Evolutionary conservation across 495 filamentous ascomycete genomes (phyloP), one percentile per base, ranked within the genome.

Genomic region (Neurospora hispaniola): DNA sequence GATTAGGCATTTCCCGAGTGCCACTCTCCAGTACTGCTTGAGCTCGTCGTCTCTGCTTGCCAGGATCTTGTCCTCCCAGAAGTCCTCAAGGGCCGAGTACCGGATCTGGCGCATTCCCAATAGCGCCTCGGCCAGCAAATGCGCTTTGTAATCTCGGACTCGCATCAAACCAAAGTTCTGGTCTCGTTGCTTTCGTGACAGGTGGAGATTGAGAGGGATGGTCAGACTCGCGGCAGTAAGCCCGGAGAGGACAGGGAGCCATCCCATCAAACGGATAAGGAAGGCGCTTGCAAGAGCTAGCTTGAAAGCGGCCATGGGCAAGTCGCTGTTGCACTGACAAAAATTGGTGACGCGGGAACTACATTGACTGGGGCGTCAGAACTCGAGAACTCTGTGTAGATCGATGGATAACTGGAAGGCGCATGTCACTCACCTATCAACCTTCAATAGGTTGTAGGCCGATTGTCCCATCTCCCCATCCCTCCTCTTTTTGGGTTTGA

Each of bases 51-150:
- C 82, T 72, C 92, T 85, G 38, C 85, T 85, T 14, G 83, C 82
- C 27, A 82, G 76, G 71, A 94, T 92, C 62, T 86, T 88, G 16
- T 83, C 80, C 77, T 92, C 85, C 90, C 91, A 93, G 72, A 89
- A 85, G 27, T 80, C 75, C 77, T 94, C 92, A 10, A 91, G 77
- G 5, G 90, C 91, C 2, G 90, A 90, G 76, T 92, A 92, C 73
- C 92, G 92, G 78, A 94, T 90, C 77, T 93, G 92, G 12, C 91
- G 85, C 75, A 94, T 93, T 70, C 89, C 91, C 73, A 90, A 87
- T 10, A 94, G 77, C 0, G 90, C 91, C 77, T 94, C 92, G 0
- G 89, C 91, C 9, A 93, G 81, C 5, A 92, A 82, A 0, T 85
- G 85, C 78, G 91, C 87, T 73, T 93, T 93, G 14, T 83, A 80